These are phyloP conservation scores for Fragaria ananassa DNA, from an alignment of 306 rosid species.

Conservation along the genomic window DNA sequence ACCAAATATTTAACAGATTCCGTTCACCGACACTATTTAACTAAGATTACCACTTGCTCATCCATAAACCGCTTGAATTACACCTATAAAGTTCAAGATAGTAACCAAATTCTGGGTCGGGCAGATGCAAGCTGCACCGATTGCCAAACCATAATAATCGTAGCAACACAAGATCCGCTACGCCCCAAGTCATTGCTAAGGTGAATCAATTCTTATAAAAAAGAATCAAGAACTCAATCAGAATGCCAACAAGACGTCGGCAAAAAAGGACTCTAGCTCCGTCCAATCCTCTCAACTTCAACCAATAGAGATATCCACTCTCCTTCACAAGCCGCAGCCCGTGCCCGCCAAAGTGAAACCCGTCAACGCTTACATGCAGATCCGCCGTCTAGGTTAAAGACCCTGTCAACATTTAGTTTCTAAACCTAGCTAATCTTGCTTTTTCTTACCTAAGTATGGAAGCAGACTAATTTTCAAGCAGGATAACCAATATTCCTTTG, in stretches of 20 bases:
- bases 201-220: neutral
- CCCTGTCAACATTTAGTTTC: neutral
- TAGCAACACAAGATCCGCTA: neutral
- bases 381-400: neutral
- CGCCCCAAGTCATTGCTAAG: neutral
- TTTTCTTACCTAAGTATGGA: neutral
- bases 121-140: too few species aligned
- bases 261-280: neutral
- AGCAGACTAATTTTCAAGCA: neutral
- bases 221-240: too few species aligned
- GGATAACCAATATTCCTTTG: neutral
- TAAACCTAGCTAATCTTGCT: neutral
- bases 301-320: neutral
- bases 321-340: neutral
- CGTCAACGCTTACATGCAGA: neutral
- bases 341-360: neutral
- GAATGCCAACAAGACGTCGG: neutral
- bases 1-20: too few species aligned
- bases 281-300: neutral
- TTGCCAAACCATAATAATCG: neutral
- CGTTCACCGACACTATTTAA: too few species aligned
- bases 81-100: too few species aligned
- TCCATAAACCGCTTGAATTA: too few species aligned
- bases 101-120: too few species aligned
- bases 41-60: too few species aligned